Conservation (phyloP, 1,139 yeast genomes). For the Eremothecium cymbalariae region DNA sequence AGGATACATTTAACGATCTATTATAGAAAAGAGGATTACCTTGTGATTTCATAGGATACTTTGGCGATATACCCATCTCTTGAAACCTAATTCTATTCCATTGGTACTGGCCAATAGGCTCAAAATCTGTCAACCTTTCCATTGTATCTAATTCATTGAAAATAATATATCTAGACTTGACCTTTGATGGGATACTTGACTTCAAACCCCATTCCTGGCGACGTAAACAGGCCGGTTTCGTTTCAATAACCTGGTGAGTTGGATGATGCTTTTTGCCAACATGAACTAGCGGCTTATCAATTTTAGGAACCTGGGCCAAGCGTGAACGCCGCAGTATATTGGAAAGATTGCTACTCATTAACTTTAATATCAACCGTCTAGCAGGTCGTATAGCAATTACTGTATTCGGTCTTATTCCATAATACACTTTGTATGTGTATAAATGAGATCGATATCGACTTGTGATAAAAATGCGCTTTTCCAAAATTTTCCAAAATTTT, state of each 20-base stretch:
- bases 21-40: slow-evolving; percentile 32
- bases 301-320: slow-evolving; percentile 26
- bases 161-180: slow-evolving; percentile 41
- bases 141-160: slow-evolving; percentile 45
- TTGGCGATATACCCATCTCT: slow-evolving; percentile 40
- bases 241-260: slow-evolving; percentile 49
- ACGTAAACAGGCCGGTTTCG: slow-evolving; percentile 46
- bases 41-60: slow-evolving; percentile 11
- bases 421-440: too few species aligned
- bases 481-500: too few species aligned
- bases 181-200: slow-evolving; percentile 45
- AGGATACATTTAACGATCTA: slow-evolving; percentile 18
- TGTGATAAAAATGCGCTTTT: too few species aligned
- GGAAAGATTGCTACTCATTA: slow-evolving; percentile 13
- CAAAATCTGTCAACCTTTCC: slow-evolving; percentile 46
- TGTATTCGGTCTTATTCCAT: too few species aligned
- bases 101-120: slow-evolving; percentile 40
- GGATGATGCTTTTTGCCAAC: slow-evolving; percentile 32
- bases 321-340: slow-evolving; percentile 22
- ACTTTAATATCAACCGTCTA: too few species aligned
- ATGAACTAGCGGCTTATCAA: slow-evolving; percentile 17
- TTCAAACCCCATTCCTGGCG: slow-evolving; percentile 63
- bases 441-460: too few species aligned
- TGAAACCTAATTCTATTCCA: slow-evolving; percentile 45
- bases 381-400: too few species aligned